Evolutionary conservation across 73 alveolate species (phyloP).

Genomic region (Diophrys appendiculata): DNA sequence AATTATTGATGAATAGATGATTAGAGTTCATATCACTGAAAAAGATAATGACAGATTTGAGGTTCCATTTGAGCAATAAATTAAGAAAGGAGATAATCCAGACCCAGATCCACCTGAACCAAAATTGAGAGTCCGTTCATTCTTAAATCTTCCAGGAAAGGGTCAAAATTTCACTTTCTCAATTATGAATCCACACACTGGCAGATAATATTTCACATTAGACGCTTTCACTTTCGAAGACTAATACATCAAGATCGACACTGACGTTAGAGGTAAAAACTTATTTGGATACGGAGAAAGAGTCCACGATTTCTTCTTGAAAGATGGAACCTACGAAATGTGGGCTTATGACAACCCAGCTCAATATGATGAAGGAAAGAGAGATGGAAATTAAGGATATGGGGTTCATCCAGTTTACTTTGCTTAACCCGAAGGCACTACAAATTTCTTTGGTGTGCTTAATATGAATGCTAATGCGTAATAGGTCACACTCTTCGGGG

Average conservation of each 20-base stretch:
- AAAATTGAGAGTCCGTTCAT: neutral
- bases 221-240: conserved; percentile 8
- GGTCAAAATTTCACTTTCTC: no score
- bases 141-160: neutral
- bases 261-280: neutral
- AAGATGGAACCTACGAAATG: conserved; percentile 25
- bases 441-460: conserved; percentile 37
- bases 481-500: conserved; percentile 23
- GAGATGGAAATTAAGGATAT: conserved; percentile 54
- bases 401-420: conserved; percentile 73
- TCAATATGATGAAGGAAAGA: conserved; percentile 62
- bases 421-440: conserved; percentile 26
- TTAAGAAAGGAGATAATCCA: no score
- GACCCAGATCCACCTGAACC: conserved; percentile 1
- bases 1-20: no score
- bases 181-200: no score
- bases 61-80: no score
- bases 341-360: conserved; percentile 62
- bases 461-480: conserved; percentile 50
- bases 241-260: neutral
- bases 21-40: no score
- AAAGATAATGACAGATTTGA: no score
- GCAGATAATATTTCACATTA: no score
- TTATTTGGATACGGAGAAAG: conserved; percentile 38
- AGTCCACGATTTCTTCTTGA: conserved; percentile 16